These are phyloP conservation scores for Carex sylvatica DNA, from an alignment of 202 grass and related monocot genomes.

Conservation along the genomic window DNA sequence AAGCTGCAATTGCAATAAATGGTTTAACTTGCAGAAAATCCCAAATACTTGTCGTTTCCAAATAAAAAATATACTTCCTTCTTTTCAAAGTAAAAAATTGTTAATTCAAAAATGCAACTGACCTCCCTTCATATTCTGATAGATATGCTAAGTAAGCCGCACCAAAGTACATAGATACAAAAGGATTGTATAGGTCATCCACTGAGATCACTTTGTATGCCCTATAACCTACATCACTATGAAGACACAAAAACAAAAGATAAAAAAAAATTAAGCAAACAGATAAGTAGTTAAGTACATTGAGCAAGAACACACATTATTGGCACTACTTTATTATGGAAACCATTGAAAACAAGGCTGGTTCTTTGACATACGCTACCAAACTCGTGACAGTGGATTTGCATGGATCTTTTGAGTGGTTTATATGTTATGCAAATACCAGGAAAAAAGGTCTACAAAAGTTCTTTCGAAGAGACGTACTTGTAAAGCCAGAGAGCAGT, in stretches of 20 bases:
- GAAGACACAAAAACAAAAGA: slow-evolving; percentile 7
- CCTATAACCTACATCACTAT: slow-evolving; percentile 69
- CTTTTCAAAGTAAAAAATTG: neutral
- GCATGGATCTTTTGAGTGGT: slow-evolving; percentile 2
- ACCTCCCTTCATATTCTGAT: slow-evolving; percentile 89
- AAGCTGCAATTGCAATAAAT: neutral
- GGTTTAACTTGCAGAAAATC: neutral
- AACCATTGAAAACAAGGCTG: neutral
- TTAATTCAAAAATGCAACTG: slow-evolving; percentile 12
- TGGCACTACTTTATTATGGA: neutral
- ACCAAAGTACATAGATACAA: slow-evolving; percentile 96
- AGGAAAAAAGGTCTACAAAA: neutral
- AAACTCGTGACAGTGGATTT: neutral
- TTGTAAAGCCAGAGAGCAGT: slow-evolving; percentile 81
- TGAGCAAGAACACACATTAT: neutral
- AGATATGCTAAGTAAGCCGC: slow-evolving; percentile 77
- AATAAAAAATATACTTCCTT: neutral
- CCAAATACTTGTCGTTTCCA: neutral
- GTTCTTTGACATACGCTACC: neutral
- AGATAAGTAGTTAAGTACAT: neutral
- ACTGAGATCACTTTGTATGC: slow-evolving; percentile 68
- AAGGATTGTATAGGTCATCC: slow-evolving; percentile 95
- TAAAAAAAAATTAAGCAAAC: slow-evolving; percentile 5
- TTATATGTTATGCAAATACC: neutral
- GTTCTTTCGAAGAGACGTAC: slow-evolving; percentile 31